Conservation (phyloP, 768 basidiomycete species). For the Lentinula sp. region DNA sequence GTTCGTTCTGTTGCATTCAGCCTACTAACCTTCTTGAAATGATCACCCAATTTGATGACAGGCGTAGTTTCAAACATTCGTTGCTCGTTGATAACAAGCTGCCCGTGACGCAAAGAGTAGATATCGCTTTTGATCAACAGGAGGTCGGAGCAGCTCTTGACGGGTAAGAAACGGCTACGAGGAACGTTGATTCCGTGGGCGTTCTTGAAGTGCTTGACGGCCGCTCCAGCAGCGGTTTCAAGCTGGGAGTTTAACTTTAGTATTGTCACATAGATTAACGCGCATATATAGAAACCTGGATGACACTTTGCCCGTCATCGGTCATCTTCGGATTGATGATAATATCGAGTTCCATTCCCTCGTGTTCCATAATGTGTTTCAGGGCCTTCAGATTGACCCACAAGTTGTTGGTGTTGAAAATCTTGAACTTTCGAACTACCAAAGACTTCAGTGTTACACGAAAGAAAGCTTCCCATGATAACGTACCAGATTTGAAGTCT, state of each 20-base stretch:
- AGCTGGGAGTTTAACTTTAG: constrained; percentile 32
- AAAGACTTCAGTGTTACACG: constrained; percentile 2
- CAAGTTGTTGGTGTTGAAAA: constrained; percentile 84
- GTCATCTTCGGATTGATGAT: constrained; percentile 89
- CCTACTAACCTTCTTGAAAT: constrained; percentile 82
- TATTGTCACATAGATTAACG: background rate
- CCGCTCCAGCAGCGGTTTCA: constrained; percentile 81
- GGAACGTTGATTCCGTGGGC: constrained; percentile 95
- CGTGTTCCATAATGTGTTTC: constrained; percentile 84
- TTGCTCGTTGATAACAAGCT: constrained; percentile 75
- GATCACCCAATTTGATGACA: constrained; percentile 95
- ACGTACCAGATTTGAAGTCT: constrained; percentile 80
- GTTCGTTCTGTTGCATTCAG: background rate
- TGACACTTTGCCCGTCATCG: constrained; percentile 80
- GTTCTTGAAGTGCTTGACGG: constrained; percentile 89
- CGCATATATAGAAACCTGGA: constrained; percentile 43
- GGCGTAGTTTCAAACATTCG: constrained; percentile 85
- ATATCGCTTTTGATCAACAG: constrained; percentile 85
- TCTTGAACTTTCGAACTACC: constrained; percentile 84
- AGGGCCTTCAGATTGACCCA: constrained; percentile 83
- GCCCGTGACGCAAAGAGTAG: constrained; percentile 88
- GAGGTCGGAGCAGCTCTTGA: constrained; percentile 83
- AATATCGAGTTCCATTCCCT: constrained; percentile 88
- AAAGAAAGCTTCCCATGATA: background rate
- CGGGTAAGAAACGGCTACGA: constrained; percentile 88